Base-by-base conservation (phyloP, 345 rosid species). In the Dovyalis caffra region DNA sequence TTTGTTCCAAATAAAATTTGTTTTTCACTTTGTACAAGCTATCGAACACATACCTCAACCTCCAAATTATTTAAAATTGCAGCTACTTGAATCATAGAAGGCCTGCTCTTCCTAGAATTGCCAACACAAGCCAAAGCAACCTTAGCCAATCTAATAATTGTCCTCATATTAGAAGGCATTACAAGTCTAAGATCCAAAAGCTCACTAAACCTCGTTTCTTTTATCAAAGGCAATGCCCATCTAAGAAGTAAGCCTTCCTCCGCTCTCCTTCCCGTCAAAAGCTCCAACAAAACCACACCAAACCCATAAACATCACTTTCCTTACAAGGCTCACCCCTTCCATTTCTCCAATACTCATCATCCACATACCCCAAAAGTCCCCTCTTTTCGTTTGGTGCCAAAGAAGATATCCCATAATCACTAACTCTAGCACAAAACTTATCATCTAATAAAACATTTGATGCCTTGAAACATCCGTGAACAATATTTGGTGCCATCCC, bases 81-180 rank as follows among this genome's bases (percentile, higher is more conserved):
- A 16, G 89, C 86, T 2, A 88, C 85, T 72, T 94, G 87, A 49
- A 78, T 80, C 43, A 89, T 85, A 4, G 87, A 79, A 60, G 97
- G 98, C 64, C 93, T 84, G 20, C 74, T 87, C 73, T 84, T 88
- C 81, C 92, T 90, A 23, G 90, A 87, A 69, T 94, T 94, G 12
- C 86, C 83, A 14, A 89, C 94, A 71, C 98, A 94, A 60, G 94
- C 92, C n/a, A 80, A 78, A 70, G 98, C 96, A 60, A 94, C 97
- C 40, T 88, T 92, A 0, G 89, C 93, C 74, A 92, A 64, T 82
- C 98, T 88, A 16, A 83, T 84, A 66, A 92, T 70, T 70, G 88
- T 74, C 43, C 81, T 88, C 37, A 75, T 18, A 49, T 92, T 89
- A 29, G 75, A 76, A 20, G 91, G 88, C 70, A 86, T 78, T 29